These are phyloP conservation scores for Kokia cookei DNA, from an alignment of 441 rosid genomes.

Conservation along the genomic window DNA sequence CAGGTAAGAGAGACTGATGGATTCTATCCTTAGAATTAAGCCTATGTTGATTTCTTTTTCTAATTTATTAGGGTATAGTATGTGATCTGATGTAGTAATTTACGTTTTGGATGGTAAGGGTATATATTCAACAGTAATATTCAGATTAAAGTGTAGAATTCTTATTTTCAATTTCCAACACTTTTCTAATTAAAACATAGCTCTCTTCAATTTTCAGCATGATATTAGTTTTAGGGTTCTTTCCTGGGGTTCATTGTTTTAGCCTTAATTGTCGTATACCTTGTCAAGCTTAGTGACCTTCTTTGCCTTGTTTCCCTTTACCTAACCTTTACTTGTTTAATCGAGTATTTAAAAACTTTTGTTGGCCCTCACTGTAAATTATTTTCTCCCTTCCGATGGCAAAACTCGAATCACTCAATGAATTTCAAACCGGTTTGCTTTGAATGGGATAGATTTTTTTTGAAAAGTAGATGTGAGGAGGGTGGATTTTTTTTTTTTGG, in stretches of 20 bases:
- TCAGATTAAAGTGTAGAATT: not conserved
- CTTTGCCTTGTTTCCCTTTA: not conserved
- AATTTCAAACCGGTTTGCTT: too few species aligned
- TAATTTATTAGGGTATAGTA: not conserved
- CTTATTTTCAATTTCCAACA: not conserved
- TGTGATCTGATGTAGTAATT: not conserved
- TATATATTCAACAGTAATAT: not conserved
- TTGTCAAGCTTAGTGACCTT: not conserved
- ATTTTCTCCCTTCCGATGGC: too few species aligned
- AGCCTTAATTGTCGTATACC: not conserved
- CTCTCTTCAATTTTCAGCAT: not conserved
- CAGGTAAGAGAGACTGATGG: not conserved
- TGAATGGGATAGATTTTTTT: too few species aligned
- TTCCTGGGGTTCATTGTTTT: not conserved
- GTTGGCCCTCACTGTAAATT: too few species aligned
- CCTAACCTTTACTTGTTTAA: not conserved
- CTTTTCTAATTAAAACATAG: not conserved
- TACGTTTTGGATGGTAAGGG: not conserved
- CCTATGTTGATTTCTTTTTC: not conserved
- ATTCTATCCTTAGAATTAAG: not conserved
- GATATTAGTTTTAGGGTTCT: not conserved
- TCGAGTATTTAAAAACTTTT: too few species aligned
- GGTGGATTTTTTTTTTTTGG: too few species aligned
- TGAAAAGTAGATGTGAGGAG: too few species aligned
- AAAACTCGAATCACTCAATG: too few species aligned